Base-by-base conservation (phyloP, 202 grass and related monocot genomes). In the Schoenoplectus triqueter region DNA sequence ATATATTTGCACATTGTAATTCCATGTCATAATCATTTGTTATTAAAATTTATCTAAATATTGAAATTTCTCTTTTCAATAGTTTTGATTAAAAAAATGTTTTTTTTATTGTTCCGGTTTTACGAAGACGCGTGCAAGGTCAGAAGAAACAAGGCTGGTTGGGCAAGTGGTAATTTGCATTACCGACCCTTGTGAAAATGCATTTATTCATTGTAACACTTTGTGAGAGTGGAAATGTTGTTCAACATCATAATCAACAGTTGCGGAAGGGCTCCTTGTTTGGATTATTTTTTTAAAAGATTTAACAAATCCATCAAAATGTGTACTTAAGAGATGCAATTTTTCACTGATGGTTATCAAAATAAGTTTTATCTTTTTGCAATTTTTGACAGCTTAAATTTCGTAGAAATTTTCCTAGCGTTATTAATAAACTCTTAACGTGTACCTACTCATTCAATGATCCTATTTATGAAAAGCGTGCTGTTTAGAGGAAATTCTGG, bases 101-200 rank as follows among this genome's bases (percentile, higher is more conserved):
- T 15, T 67, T 31, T 19, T 80, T 76, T 61, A 48, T 39, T 66
- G 59, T 62, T 46, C 7, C 70, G 49, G 15, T 8, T 74, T 84
- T 62, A 83, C 48, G 60, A 85, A 99, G 96, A 87, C 88, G 91
- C 73, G 65, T 92, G 86, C 84, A 94, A 70, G 93, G 90, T 84
- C 91, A 99, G 69, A 98, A 93, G 61, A 92, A 92, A 81, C 86
- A 89, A 18, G 86, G 91, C 41, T 89, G 88, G 55, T 59, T 94
- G 75, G 93, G 96, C 86, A 76, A 87, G 71, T 85, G 91, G 78
- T 92, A 82, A 95, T 84, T 54, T 72, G 20, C 69, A 60, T 78
- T 6, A 73, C 77, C n/a, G 72, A 42, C 75, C 44, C 68, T 62
- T 70, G 65, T 64, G 56, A 73, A 84, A 89, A 45, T 66, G 81